Conservation (phyloP, 306 rosid genomes). For the Quillaja saponaria region DNA sequence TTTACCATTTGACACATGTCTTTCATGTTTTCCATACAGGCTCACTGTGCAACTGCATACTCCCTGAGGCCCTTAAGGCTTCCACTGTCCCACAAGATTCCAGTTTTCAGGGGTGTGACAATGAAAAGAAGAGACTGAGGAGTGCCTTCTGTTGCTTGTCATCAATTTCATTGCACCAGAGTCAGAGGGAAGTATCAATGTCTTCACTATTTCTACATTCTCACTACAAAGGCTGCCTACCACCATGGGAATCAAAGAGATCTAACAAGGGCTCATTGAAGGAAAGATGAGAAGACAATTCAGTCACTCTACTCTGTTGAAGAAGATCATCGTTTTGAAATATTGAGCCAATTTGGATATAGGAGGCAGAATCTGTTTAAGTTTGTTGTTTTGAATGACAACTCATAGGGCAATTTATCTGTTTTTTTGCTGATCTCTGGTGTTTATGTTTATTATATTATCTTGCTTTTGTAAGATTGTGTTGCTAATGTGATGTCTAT, state of each 20-base stretch:
- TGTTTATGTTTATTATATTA: too few relatives aligned
- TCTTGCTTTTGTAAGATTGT: too few relatives aligned
- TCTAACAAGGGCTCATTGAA: slow-evolving; percentile 62
- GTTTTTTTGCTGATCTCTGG: too few relatives aligned
- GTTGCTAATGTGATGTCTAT: too few relatives aligned
- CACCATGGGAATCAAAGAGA: slow-evolving; percentile 77
- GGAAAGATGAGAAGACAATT: slow-evolving; percentile 53
- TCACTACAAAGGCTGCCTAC: slow-evolving; percentile 87
- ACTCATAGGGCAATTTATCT: too few relatives aligned
- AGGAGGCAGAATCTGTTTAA: too few relatives aligned
- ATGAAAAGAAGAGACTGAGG: slow-evolving; percentile 67
- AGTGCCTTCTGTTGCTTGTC: slow-evolving; percentile 72
- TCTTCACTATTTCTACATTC: slow-evolving; percentile 84
- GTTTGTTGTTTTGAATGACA: too few relatives aligned
- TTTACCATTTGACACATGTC: too few relatives aligned
- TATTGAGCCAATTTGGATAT: too few relatives aligned
- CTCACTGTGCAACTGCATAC: slow-evolving; percentile 80
- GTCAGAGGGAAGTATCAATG: slow-evolving; percentile 70
- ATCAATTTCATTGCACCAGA: slow-evolving; percentile 76
- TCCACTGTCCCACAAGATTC: slow-evolving; percentile 59
- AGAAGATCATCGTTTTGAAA: too few relatives aligned
- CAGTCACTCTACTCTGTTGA: too few relatives aligned
- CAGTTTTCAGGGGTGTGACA: slow-evolving; percentile 51
- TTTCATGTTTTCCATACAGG: slow-evolving; percentile 50
- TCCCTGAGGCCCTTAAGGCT: slow-evolving; percentile 78